Percentiles rank a stretch among this genome's conserved stretches.
phyloP scores from a whole-genome alignment of 2,329 filamentous ascomycete species.

The Venturiaceae sp. region DNA sequence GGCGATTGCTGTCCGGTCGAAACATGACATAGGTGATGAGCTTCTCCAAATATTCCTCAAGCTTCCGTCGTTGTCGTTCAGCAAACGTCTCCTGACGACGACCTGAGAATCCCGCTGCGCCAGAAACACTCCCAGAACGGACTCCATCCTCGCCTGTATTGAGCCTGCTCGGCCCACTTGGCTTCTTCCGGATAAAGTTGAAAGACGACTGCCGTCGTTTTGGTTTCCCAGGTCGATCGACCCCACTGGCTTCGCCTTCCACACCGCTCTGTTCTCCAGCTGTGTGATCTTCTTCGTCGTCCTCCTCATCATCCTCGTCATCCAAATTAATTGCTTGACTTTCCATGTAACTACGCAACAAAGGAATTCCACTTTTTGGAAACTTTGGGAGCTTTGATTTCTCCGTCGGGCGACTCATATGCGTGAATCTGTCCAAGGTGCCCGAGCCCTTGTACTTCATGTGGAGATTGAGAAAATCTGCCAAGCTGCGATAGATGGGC shows the following conservation, averaged over 20 bases:
- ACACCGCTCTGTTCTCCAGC: slow-evolving; percentile 42
- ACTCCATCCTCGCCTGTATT: neutral
- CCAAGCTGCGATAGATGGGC: slow-evolving; percentile 78
- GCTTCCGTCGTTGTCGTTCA: slow-evolving; percentile 69
- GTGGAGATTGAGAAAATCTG: slow-evolving; percentile 88
- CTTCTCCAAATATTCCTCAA: slow-evolving; percentile 84
- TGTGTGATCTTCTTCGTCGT: slow-evolving; percentile 49
- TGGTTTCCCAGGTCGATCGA: slow-evolving; percentile 46
- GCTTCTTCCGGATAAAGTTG: slow-evolving; percentile 37
- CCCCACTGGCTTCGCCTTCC: slow-evolving; percentile 61
- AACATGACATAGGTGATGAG: slow-evolving; percentile 98
- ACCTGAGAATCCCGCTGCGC: slow-evolving; percentile 10
- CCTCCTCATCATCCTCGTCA: slow-evolving; percentile 59
- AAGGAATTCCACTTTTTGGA: slow-evolving; percentile 72
- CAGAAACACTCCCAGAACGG: neutral
- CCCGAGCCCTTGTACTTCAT: slow-evolving; percentile 84
- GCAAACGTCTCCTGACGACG: slow-evolving; percentile 52
- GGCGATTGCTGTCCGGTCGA: slow-evolving; percentile 83
- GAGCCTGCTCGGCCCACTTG: neutral
- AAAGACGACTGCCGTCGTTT: slow-evolving; percentile 47
- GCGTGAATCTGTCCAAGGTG: slow-evolving; percentile 63
- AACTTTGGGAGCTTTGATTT: slow-evolving; percentile 81
- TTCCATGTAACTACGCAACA: slow-evolving; percentile 70
- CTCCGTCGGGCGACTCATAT: slow-evolving; percentile 36
- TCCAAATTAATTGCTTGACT: slow-evolving; percentile 29